Conservation (phyloP, 352 stramenopile species). For the Globisporangium barbulae region DNA sequence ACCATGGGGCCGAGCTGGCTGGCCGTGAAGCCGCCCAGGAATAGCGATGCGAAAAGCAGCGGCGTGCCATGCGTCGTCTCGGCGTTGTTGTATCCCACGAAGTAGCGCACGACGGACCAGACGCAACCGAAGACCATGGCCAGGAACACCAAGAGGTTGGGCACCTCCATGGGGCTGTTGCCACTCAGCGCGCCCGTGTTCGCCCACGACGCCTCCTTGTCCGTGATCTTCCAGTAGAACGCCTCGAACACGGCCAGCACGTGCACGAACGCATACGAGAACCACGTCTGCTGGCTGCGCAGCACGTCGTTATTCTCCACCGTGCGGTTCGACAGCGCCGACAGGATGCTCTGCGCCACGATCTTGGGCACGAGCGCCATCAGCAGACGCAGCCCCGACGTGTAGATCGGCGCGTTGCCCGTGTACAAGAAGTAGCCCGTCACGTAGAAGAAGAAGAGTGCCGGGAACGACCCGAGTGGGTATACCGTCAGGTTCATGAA, state of each 20-base stretch:
- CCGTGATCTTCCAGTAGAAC: conserved; percentile 75
- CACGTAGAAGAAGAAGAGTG: conserved; percentile 76
- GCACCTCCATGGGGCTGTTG: conserved; percentile 67
- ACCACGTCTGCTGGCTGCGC: conserved; percentile 74
- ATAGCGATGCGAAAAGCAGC: conserved; percentile 60
- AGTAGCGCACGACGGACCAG: conserved; percentile 62
- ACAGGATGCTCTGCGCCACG: conserved; percentile 62
- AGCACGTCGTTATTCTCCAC: conserved; percentile 75
- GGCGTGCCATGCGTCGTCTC: conserved; percentile 60
- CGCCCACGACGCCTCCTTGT: conserved; percentile 65
- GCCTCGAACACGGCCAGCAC: conserved; percentile 70
- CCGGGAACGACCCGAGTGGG: conserved; percentile 68
- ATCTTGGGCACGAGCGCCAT: conserved; percentile 77
- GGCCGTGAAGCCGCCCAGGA: conserved; percentile 56
- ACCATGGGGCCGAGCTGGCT: conserved; percentile 66
- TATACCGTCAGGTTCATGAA: conserved; percentile 82
- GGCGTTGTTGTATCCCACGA: conserved; percentile 68
- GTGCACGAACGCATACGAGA: conserved; percentile 75
- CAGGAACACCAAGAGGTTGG: conserved; percentile 67
- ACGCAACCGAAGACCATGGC: conserved; percentile 62
- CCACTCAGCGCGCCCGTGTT: conserved; percentile 60
- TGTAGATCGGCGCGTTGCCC: conserved; percentile 70
- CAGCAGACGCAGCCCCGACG: conserved; percentile 53
- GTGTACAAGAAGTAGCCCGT: conserved; percentile 76
- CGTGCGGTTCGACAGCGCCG: conserved; percentile 63